Conservation (phyloP, 2,329 filamentous ascomycete species). For the Ophiosphaerella korrae region DNA sequence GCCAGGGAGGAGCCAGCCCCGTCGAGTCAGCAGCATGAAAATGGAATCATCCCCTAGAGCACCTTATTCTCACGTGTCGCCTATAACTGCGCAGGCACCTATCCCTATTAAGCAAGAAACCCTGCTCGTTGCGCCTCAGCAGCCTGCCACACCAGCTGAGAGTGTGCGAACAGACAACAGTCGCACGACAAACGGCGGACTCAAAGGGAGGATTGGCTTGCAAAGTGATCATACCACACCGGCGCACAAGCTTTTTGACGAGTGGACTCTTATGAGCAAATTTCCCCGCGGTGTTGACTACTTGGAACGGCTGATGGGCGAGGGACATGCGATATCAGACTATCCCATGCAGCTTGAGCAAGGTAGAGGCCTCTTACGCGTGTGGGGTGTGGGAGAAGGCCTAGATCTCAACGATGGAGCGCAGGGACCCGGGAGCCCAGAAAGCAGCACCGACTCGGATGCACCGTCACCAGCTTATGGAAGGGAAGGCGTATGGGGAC, state of each 20-base stretch:
- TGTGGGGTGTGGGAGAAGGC: conserved; percentile 81
- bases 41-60: conserved; percentile 36
- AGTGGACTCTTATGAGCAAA: conserved; percentile 61
- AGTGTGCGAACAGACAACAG: conserved; percentile 37
- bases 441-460: conserved; percentile 48
- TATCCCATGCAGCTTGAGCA: conserved; percentile 81
- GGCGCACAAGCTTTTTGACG: conserved; percentile 77
- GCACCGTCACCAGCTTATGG: conserved; percentile 49
- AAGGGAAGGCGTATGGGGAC: conserved; percentile 57
- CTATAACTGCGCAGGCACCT: conserved; percentile 24
- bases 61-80: conserved; percentile 34
- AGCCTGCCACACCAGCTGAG: conserved; percentile 41
- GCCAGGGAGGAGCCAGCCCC: conserved; percentile 29
- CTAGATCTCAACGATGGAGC: conserved; percentile 61
- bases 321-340: conserved; percentile 62
- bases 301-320: conserved; percentile 68
- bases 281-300: conserved; percentile 58
- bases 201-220: conserved; percentile 55
- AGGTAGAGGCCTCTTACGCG: conserved; percentile 71
- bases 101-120: conserved; percentile 42
- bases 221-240: conserved; percentile 87
- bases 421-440: conserved; percentile 41
- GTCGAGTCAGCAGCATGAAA: conserved; percentile 42
- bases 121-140: conserved; percentile 26
- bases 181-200: conserved; percentile 14